A percentile compares a stretch with the other conserved stretches of the same genome.
Conservation (phyloP, 345 rosid genomes). For the Toxicodendron radicans region DNA sequence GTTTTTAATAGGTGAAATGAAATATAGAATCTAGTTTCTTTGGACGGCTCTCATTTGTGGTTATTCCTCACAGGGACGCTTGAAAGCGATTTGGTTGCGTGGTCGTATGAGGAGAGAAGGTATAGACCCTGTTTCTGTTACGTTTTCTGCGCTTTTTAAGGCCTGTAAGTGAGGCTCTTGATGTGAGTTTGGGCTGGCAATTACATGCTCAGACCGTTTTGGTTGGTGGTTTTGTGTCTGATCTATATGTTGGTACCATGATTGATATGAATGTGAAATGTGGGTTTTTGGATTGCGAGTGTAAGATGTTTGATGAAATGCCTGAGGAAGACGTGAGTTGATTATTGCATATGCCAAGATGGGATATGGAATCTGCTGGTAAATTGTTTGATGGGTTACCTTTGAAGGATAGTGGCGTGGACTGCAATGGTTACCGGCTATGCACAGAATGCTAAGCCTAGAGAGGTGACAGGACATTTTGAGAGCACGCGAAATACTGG, state of each 20-base stretch:
- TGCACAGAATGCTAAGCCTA: conserved; percentile 76
- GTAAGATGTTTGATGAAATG: conserved; percentile 78
- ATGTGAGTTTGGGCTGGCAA: conserved; percentile 60
- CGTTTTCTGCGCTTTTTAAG: conserved; percentile 78
- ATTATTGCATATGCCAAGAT: conserved; percentile 57
- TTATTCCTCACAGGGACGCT: conserved; percentile 40
- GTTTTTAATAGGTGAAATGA: conserved; percentile 51
- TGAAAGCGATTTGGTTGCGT: conserved; percentile 41
- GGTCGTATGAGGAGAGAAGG: conserved; percentile 51
- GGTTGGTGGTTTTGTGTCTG: conserved; percentile 61
- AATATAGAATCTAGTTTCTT: conserved; percentile 62
- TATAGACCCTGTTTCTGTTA: conserved; percentile 55
- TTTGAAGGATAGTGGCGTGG: conserved; percentile 49
- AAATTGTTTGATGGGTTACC: conserved; percentile 40
- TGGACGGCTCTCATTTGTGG: conserved; percentile 79
- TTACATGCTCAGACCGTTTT: conserved; percentile 72
- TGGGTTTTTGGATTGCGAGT: conserved; percentile 50
- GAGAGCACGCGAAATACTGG: too few species aligned
- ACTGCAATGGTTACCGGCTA: conserved; percentile 78
- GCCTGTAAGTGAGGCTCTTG: conserved; percentile 39
- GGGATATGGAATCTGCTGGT: conserved; percentile 58
- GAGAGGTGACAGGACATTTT: too few species aligned
- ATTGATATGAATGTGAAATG: conserved; percentile 62
- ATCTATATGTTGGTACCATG: conserved; percentile 61
- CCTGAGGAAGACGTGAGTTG: conserved; percentile 50